Evolutionary conservation across 148 eudicot species (phyloP).

Genomic region (Talinum fruticosum): DNA sequence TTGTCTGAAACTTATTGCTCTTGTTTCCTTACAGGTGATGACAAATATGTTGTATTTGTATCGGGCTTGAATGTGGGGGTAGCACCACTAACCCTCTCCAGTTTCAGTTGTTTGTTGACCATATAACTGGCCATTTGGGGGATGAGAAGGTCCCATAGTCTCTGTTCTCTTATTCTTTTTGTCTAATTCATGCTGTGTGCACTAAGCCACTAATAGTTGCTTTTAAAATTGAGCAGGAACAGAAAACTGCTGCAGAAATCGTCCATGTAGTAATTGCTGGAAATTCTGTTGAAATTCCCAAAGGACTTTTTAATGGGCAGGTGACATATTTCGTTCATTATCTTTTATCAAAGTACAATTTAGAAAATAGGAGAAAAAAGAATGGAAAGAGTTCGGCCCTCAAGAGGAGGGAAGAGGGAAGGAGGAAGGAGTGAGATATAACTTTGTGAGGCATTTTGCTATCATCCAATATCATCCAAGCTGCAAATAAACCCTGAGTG

Average conservation of each 20-base stretch:
- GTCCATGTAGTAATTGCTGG: constrained; percentile 97
- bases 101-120: constrained; percentile 89
- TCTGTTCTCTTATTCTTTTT: constrained; percentile 15
- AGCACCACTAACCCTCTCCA: constrained; percentile 72
- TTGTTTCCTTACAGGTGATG: constrained; percentile 54
- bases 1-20: not conserved
- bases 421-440: too few species aligned
- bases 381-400: too few species aligned
- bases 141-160: constrained; percentile 67
- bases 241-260: constrained; percentile 73
- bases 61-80: constrained; percentile 78
- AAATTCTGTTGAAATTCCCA: constrained; percentile 69
- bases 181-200: not conserved
- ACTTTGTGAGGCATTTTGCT: too few species aligned
- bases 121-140: constrained; percentile 91
- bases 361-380: too few species aligned
- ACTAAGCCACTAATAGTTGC: constrained; percentile 10
- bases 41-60: constrained; percentile 77
- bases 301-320: constrained; percentile 78
- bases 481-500: too few species aligned
- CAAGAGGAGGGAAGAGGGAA: too few species aligned
- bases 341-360: not conserved
- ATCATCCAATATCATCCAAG: too few species aligned
- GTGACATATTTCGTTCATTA: constrained; percentile 29
- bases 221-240: constrained; percentile 58